Conservation (phyloP, 2,329 filamentous ascomycete genomes). For the Lachnellula willkommii region DNA sequence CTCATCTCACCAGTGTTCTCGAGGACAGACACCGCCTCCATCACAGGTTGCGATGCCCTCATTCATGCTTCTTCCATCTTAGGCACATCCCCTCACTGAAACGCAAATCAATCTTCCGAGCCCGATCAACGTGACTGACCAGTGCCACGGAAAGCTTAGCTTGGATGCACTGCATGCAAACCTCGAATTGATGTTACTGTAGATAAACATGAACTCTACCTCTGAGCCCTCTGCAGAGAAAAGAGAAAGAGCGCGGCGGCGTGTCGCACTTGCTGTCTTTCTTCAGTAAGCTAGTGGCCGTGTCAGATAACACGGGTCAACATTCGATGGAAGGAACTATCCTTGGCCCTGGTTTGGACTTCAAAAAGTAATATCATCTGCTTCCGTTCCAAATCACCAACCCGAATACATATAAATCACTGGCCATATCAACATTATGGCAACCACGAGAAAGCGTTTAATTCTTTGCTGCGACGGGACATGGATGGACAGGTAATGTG, state of each 20-base stretch:
- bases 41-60: too few relatives aligned
- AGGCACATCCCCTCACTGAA: too few relatives aligned
- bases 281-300: background rate
- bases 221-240: too few relatives aligned
- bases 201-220: too few relatives aligned
- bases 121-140: too few relatives aligned
- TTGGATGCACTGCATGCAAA: too few relatives aligned
- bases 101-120: too few relatives aligned
- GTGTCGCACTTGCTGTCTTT: background rate
- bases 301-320: background rate
- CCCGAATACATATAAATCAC: background rate
- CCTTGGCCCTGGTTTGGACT: background rate
- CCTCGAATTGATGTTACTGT: too few relatives aligned
- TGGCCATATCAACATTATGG: background rate
- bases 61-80: too few relatives aligned
- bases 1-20: too few relatives aligned
- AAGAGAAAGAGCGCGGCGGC: background rate
- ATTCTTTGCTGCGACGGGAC: conserved; percentile 31
- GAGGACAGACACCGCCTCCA: too few relatives aligned
- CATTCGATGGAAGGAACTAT: background rate
- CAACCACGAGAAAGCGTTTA: conserved; percentile 19
- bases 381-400: background rate
- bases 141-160: too few relatives aligned
- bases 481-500: conserved; percentile 26
- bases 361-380: background rate